Evolutionary conservation across 257 asterid genomes (phyloP).

Genomic region (Ilex asprella): DNA sequence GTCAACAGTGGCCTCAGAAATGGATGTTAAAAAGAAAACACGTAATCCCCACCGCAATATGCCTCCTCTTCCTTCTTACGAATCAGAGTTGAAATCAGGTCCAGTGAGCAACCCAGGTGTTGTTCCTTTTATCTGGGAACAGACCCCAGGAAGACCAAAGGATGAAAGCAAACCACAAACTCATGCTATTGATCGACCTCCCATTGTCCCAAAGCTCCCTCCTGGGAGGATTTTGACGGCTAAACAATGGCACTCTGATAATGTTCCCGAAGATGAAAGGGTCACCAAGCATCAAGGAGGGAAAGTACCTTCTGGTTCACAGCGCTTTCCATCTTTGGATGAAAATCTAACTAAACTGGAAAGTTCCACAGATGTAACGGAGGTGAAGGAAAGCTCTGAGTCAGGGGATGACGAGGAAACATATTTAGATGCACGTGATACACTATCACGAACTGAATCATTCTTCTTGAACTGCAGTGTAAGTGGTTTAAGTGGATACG

Average conservation of each 20-base stretch:
- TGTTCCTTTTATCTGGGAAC: conserved; percentile 84
- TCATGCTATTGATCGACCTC: conserved; percentile 20
- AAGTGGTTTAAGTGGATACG: conserved; percentile 61
- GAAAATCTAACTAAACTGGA: conserved; percentile 13
- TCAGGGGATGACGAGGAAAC: conserved; percentile 48
- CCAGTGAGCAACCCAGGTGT: conserved; percentile 58
- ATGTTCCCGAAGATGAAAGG: conserved; percentile 9
- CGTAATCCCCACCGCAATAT: conserved; percentile 12
- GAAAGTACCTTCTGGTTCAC: conserved; percentile 4
- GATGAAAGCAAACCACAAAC: conserved; percentile 21
- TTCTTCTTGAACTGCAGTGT: conserved; percentile 62
- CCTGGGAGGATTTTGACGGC: conserved; percentile 42
- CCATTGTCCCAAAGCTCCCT: conserved; percentile 60
- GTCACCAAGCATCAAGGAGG: conserved; percentile 15
- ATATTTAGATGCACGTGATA: conserved; percentile 64
- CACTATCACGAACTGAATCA: conserved; percentile 65
- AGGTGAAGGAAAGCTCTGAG: conserved; percentile 26
- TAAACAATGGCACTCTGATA: conserved; percentile 24
- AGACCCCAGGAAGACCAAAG: conserved; percentile 68
- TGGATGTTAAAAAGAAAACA: conserved; percentile 18
- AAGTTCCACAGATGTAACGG: conserved; percentile 19
- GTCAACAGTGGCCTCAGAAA: conserved; percentile 23
- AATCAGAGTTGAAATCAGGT: conserved; percentile 72
- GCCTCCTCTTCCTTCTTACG: conserved; percentile 45
- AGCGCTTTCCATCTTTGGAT: conserved; percentile 8